phyloP scores from a whole-genome alignment of 805 yeast genomes.

The Maudiozyma saulgeensis region DNA sequence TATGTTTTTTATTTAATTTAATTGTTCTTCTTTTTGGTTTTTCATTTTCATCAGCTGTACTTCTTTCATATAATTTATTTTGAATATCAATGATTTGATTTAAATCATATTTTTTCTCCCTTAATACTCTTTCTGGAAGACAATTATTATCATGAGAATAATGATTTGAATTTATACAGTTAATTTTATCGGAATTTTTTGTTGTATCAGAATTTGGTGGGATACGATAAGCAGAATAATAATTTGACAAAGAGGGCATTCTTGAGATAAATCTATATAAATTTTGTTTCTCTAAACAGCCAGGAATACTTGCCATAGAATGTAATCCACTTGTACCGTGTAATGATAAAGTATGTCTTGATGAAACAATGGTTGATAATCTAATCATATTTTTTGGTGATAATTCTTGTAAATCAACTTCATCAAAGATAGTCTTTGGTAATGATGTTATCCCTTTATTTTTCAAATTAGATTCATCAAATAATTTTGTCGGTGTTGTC shows the following conservation, averaged over 20 bases:
- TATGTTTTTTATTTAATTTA: constrained; percentile 8
- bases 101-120: constrained; percentile 16
- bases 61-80: constrained; percentile 24
- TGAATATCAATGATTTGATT: constrained; percentile 26
- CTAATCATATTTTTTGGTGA: constrained; percentile 60
- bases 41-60: constrained; percentile 17
- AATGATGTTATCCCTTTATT: not conserved
- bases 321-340: constrained; percentile 38
- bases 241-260: constrained; percentile 25
- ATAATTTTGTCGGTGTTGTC: not conserved
- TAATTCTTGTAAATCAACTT: constrained; percentile 32
- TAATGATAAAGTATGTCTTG: constrained; percentile 75
- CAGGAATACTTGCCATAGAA: constrained; percentile 32
- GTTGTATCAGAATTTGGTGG: not conserved
- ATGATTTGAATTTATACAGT: not conserved
- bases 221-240: constrained; percentile 8
- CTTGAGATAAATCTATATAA: constrained; percentile 25
- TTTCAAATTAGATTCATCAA: not conserved
- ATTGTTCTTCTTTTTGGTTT: constrained; percentile 27
- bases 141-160: constrained; percentile 10
- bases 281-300: constrained; percentile 29
- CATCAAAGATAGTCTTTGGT: constrained; percentile 19
- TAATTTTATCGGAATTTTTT: not conserved
- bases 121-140: constrained; percentile 19
- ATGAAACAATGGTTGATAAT: constrained; percentile 56